Percentiles rank a stretch among this genome's conserved stretches.
Conservation (phyloP, 1,139 yeast species). For the Zygosaccharomyces sapae region DNA sequence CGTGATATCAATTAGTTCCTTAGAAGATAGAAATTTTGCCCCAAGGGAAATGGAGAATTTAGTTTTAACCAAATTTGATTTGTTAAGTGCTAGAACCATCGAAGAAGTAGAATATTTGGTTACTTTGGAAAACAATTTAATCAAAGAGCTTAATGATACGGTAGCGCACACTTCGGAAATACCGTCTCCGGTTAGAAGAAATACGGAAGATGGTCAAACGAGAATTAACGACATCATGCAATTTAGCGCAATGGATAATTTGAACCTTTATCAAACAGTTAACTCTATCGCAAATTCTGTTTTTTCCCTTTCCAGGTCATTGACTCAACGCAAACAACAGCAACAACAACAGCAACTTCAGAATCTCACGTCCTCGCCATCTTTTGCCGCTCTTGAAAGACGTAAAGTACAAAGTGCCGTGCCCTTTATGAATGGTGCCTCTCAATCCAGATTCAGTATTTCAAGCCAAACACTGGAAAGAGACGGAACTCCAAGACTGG, state of each 20-base stretch:
- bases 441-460: constrained; percentile 13
- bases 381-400: constrained; percentile 22
- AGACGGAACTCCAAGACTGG: constrained; percentile 2
- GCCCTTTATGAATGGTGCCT: constrained; percentile 9
- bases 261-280: constrained; percentile 35
- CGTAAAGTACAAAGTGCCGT: constrained; percentile 25
- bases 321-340: constrained; percentile 14
- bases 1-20: constrained; percentile 40
- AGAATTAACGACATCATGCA: not conserved
- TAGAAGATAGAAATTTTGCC: constrained; percentile 24
- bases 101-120: constrained; percentile 56
- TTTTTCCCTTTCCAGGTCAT: constrained; percentile 30
- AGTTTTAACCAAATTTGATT: constrained; percentile 54
- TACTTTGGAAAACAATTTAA: constrained; percentile 36
- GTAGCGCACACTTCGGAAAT: not conserved
- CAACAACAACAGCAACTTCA: constrained; percentile 6
- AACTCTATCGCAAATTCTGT: constrained; percentile 35
- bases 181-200: not conserved
- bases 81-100: constrained; percentile 72
- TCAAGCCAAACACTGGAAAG: constrained; percentile 11
- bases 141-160: constrained; percentile 24
- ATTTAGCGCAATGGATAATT: constrained; percentile 35
- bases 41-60: constrained; percentile 29
- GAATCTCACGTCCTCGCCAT: constrained; percentile 20
- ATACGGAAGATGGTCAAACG: not conserved